Evolutionary conservation across 257 asterid species (phyloP).

Genomic region (Rauvolfia tetraphylla): DNA sequence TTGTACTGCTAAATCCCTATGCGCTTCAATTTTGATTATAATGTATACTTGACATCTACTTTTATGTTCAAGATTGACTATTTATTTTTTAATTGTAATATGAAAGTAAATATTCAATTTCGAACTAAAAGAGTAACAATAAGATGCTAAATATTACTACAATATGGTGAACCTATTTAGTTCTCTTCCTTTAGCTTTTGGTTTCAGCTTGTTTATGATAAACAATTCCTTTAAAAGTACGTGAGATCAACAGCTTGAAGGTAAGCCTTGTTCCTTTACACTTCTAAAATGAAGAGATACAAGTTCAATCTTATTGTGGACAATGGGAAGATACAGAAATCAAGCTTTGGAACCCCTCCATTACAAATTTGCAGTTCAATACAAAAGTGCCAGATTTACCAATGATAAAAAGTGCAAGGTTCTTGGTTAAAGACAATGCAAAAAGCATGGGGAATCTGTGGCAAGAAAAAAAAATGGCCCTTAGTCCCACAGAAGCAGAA

Average conservation of each 20-base stretch:
- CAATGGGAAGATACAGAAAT: not conserved
- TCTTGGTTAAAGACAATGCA: not conserved
- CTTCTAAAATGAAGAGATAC: not conserved
- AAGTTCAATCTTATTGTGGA: slow-evolving; percentile 1
- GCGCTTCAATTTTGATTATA: no score
- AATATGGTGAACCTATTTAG: no score
- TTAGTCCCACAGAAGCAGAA: not conserved
- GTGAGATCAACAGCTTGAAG: not conserved
- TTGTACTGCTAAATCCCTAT: no score
- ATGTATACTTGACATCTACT: no score
- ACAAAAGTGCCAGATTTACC: not conserved
- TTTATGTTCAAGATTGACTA: no score
- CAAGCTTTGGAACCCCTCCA: not conserved
- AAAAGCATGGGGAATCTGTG: not conserved
- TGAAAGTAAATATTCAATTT: no score
- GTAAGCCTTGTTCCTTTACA: not conserved
- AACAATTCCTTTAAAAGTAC: no score
- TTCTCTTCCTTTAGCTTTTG: no score
- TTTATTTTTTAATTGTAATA: no score
- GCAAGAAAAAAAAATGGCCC: not conserved
- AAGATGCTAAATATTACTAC: no score
- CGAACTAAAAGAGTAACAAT: no score
- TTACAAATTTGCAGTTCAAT: not conserved
- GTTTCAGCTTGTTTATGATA: no score
- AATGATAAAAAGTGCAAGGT: not conserved